Base-by-base conservation (phyloP, 2,329 filamentous ascomycete genomes). In the Colletotrichum plurivorum region DNA sequence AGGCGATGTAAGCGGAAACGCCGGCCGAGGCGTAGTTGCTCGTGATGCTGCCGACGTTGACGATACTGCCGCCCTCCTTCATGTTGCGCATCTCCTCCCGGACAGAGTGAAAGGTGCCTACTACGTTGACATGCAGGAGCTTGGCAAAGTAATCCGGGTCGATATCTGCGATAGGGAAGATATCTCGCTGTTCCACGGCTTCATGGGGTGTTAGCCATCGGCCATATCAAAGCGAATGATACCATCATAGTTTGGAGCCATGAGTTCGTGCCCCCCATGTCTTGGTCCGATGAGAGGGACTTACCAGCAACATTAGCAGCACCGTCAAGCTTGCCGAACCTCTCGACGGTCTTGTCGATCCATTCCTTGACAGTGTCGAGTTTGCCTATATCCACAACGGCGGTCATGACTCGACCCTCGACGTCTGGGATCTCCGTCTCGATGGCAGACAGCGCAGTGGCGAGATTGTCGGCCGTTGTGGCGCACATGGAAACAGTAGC, bases 1-100 rank as follows among this genome's bases (percentile, higher is more conserved):
- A 78, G 0, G 77, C 76, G 7, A 75, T 74, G 46, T 79, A 79
- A 4, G 79, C 79, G 12, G 77, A 76, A 63, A 75, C 73, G 16
- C 75, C 76, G 9, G 73, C 75, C 1, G 76, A 78, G 5, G 82
- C 84, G 22, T 75, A 77, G 10, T 83, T 63, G 1, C 84, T 84
- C 31, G 82, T 80, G 13, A 84, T 80, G 64, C 82, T 84, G 16
- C 81, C 75, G 9, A 82, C 83, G 73, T 84, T 87, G 65, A 87
- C 82, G 27, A 88, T 85, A 70, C 83, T 84, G 0, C 83, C 83
- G 0, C 78, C 77, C 1, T 77, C 74, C 20, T 75, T 76, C 71
- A 87, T 86, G 53, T 74, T 63, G 51, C 72, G 75, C 73, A 76
- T 75, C 48, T 76, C 74, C 20, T 71, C 75, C n/a, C 74, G 74